phyloP scores from a whole-genome alignment of 169 alveolate genomes.

The Plasmodium inui region DNA sequence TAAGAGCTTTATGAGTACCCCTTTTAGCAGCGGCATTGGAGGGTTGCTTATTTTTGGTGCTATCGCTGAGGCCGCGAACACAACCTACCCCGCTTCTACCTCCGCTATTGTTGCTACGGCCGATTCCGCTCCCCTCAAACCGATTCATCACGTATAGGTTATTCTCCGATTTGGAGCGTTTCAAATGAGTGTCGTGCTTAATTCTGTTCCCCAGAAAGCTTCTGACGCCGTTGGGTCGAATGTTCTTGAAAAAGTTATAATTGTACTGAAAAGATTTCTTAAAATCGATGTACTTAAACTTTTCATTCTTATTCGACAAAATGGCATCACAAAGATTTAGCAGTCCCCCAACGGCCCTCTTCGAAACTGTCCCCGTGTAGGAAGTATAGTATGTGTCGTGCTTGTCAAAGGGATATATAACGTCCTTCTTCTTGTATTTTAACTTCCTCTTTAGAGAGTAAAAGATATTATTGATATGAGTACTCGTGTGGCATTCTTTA shows the following conservation, averaged over 20 bases:
- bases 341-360: conserved; percentile 80
- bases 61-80: background rate
- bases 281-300: conserved; percentile 63
- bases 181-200: conserved; percentile 6
- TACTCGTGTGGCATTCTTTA: conserved; percentile 50
- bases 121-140: background rate
- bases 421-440: conserved; percentile 44
- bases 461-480: conserved; percentile 53
- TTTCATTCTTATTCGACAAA: conserved; percentile 51
- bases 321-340: conserved; percentile 74
- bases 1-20: background rate
- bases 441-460: conserved; percentile 40
- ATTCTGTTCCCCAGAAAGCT: background rate
- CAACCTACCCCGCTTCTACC: background rate
- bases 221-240: background rate
- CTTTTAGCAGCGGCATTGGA: background rate
- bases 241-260: conserved; percentile 44
- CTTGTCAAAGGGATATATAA: conserved; percentile 60
- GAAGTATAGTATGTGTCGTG: conserved; percentile 79
- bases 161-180: conserved; percentile 41
- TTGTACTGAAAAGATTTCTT: conserved; percentile 48
- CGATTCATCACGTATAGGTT: background rate
- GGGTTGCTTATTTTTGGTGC: background rate
- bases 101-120: background rate
- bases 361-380: conserved; percentile 78